These are phyloP conservation scores for Dothiorella sarmentorum DNA, from an alignment of 2,329 filamentous ascomycete species.

Conservation along the genomic window DNA sequence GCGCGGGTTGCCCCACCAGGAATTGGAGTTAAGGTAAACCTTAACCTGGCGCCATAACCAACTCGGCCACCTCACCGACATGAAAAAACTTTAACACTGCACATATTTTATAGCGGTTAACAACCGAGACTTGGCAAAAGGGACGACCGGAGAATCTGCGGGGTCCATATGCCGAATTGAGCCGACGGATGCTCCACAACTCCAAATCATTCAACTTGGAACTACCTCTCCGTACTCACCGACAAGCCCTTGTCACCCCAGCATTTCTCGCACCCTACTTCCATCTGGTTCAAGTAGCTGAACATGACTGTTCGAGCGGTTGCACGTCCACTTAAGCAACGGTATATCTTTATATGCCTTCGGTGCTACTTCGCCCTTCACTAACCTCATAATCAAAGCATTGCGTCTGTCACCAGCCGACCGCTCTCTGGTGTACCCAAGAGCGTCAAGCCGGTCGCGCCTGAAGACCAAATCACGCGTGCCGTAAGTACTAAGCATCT, in stretches of 20 bases:
- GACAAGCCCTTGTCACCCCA: background rate
- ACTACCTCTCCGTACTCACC: no score
- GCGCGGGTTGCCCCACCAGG: slow-evolving; percentile 19
- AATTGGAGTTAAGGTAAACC: slow-evolving; percentile 15
- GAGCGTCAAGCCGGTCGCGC: no score
- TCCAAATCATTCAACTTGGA: background rate
- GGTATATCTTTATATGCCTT: background rate
- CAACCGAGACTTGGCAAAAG: no score
- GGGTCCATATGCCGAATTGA: no score
- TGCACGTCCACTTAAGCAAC: background rate
- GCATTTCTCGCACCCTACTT: background rate
- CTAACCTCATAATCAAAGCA: background rate
- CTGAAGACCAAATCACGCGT: no score
- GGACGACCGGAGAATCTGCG: background rate
- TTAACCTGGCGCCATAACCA: slow-evolving; percentile 21
- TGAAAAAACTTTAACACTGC: background rate
- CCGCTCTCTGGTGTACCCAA: no score
- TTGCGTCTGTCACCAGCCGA: background rate
- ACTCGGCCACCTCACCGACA: slow-evolving; percentile 18
- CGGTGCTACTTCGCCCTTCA: background rate
- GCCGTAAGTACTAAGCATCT: no score
- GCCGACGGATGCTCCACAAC: background rate
- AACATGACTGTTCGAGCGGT: background rate
- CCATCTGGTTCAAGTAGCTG: background rate
- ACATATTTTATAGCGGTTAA: no score